Percentiles rank a stretch among this genome's conserved stretches.
These are phyloP conservation scores for Ambrosia artemisiifolia DNA, from an alignment of 129 eudicot species.

Conservation along the genomic window DNA sequence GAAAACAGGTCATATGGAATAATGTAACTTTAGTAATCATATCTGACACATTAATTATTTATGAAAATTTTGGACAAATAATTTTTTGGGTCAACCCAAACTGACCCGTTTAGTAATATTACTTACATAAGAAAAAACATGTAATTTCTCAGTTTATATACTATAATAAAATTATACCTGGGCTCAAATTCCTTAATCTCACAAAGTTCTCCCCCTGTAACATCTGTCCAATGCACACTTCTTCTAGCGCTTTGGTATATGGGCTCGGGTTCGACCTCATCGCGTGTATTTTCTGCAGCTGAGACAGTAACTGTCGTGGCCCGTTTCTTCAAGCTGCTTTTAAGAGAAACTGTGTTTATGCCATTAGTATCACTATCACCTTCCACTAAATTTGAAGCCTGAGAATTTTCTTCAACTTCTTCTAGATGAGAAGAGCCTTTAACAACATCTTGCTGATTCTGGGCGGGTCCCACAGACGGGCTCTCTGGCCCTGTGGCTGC, in stretches of 20 bases:
- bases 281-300: slow-evolving; percentile 17
- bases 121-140: too few species aligned
- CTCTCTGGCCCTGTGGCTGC: slow-evolving; percentile 66
- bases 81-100: not conserved
- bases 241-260: slow-evolving; percentile 36
- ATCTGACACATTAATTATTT: not conserved
- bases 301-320: slow-evolving; percentile 10
- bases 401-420: slow-evolving; percentile 36
- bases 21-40: not conserved
- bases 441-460: slow-evolving; percentile 29
- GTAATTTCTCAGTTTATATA: too few species aligned
- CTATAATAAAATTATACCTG: slow-evolving; percentile 60
- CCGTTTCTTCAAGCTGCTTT: slow-evolving; percentile 73
- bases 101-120: not conserved
- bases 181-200: slow-evolving; percentile 86
- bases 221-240: slow-evolving; percentile 84
- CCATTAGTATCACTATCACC: slow-evolving; percentile 26
- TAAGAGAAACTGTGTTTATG: slow-evolving; percentile 33
- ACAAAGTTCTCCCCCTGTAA: slow-evolving; percentile 78
- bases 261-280: slow-evolving; percentile 15
- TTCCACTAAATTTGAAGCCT: slow-evolving; percentile 31
- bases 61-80: not conserved
- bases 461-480: slow-evolving; percentile 72
- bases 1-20: not conserved
- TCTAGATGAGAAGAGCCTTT: slow-evolving; percentile 26